Evolutionary conservation across 495 filamentous ascomycete species (phyloP), one percentile per base, ranked within the genome.

Genomic region (Penicillium manginii): DNA sequence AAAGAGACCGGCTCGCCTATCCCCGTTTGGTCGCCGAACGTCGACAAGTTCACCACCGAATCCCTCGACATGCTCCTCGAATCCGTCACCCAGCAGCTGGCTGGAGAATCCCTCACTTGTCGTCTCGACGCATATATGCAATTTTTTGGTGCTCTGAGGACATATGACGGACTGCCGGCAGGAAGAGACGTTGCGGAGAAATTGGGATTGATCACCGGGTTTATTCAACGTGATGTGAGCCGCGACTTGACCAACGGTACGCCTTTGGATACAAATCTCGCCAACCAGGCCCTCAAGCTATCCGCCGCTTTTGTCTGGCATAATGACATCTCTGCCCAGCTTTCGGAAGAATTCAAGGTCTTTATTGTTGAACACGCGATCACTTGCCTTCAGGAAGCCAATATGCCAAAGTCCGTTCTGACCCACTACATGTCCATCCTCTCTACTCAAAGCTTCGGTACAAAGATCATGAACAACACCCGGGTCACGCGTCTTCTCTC

Each of bases 41-140:
- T 81, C 52, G 77, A 78, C 37, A 60, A 75, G 7, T 72, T 71
- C 50, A 72, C 70, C 40, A 72, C 69, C 50, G 59, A 76, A 43
- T 70, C 78, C 47, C 82, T 86, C 58, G 81, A 79, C 39, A 96
- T 97, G 91, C 74, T 97, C 56, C 68, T 81, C 17, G 88, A 96
- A 64, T 96, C 91, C 1, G 84, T 89, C 3, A 82, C 87, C 32
- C 84, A 90, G 71, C 88, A 93, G 66, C 79, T 98, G 54, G 89
- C 88, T 18, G 84, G 87, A 21, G 81, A 83, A 33, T 85, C 89
- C 33, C 76, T 86, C 33, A 81, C 81, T 47, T 85, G 85, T 11
- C 86, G 88, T 61, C 66, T 93, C n/a, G 94, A 98, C 73, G 88
- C 91, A 17, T 97, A 98, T 67, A 83, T 86, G 66, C 86, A 88